Base-by-base conservation (phyloP, 2,329 filamentous ascomycete genomes). In the Aspergillus piperis region DNA sequence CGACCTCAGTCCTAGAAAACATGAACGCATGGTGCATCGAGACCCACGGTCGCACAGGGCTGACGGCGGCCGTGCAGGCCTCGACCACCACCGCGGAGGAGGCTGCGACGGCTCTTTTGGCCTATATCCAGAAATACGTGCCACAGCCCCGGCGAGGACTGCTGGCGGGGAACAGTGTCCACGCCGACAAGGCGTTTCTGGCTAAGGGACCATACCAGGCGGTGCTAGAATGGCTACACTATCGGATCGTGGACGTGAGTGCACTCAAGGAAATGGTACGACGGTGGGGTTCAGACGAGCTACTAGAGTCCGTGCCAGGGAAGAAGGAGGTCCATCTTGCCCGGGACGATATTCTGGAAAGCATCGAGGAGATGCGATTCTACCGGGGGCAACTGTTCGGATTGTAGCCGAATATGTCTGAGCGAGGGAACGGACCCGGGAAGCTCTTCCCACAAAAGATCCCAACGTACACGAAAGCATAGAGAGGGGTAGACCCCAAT, bases 21-120 rank as follows among this genome's bases (percentile, higher is more conserved):
- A 98, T 99, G 88, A 91, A 90, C 68, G 87, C 89, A 54, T 99
- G 95, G 95, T 98, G 95, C 77, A 90, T 85, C 54, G 80, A 82
- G 55, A 93, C 91, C 52, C 95, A 98, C 76, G 86, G 83, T 68
- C 79, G 85, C 56, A 92, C 88, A n/a, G 95, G 95, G 8, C 85
- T 99, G 57, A 95, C 91, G 0, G 83, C 85, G 52, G 87, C 88
- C 15, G 92, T 92, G 56, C 80, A 94, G 51, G 81, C 85, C 32
- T 96, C 93, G 0, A 85, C 82, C 1, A 89, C 86, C 2, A 92
- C 89, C 2, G 83, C 91, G 1, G 83, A 89, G 62, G 78, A 87
- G 71, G 94, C 93, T 0, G 90, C 93, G 6, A 79, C 84, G 6
- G 84, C 82, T 13, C 82, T 99, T 38, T 84, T 97, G 38, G 81